Evolutionary conservation across 495 filamentous ascomycete genomes (phyloP).

Genomic region (Hamigera avellanea): DNA sequence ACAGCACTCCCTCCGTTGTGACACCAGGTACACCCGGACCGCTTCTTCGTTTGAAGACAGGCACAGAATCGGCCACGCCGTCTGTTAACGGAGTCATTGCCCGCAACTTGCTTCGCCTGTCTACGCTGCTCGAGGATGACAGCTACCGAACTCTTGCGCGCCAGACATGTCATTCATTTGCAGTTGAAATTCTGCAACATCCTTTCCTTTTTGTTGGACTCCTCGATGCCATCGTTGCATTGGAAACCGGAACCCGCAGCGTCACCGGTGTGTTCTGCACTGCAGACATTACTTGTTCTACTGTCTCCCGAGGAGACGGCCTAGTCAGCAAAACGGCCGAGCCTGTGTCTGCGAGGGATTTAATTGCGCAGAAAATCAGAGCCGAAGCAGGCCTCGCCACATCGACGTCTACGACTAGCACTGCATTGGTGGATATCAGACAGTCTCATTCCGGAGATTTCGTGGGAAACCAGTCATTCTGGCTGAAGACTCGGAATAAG

Average conservation of each 20-base stretch:
- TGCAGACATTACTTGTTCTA: conserved; percentile 9
- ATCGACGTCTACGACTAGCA: conserved; percentile 22
- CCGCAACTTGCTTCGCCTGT: conserved; percentile 71
- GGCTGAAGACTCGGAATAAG: conserved; percentile 39
- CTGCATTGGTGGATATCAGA: conserved; percentile 29
- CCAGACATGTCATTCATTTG: conserved; percentile 71
- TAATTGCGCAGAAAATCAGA: conserved; percentile 25
- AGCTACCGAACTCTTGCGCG: conserved; percentile 52
- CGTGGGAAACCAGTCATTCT: conserved; percentile 37
- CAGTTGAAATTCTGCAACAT: conserved; percentile 82
- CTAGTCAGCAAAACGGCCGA: conserved; percentile 15
- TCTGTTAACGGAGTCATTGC: conserved; percentile 79
- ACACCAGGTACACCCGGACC: conserved; percentile 62
- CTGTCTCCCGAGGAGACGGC: conserved; percentile 9
- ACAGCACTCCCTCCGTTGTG: conserved; percentile 56
- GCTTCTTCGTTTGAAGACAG: conserved; percentile 82
- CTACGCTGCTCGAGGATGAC: conserved; percentile 55
- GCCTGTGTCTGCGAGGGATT: conserved; percentile 24
- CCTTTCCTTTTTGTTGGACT: conserved; percentile 79
- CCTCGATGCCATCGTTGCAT: conserved; percentile 60
- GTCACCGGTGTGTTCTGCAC: conserved; percentile 30
- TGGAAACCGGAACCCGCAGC: conserved; percentile 45
- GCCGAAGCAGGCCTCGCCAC: conserved; percentile 26
- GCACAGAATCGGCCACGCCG: conserved; percentile 83
- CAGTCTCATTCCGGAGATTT: conserved; percentile 37